A percentile compares a stretch with the other conserved stretches of the same genome.
Evolutionary conservation across 345 rosid species (phyloP).

Genomic region (Eucalyptus pauciflora): DNA sequence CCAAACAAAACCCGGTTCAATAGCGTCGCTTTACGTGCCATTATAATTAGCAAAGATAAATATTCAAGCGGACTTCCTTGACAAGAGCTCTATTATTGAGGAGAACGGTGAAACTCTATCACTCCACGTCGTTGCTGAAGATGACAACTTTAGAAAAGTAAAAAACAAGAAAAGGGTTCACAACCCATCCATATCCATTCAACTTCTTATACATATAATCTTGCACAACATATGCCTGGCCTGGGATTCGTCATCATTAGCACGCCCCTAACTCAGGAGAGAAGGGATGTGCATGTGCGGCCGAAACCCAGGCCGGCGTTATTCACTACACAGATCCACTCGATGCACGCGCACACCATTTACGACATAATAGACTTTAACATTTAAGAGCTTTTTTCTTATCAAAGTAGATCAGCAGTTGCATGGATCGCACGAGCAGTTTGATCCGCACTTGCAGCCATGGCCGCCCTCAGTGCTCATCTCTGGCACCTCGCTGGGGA

Average conservation of each 20-base stretch:
- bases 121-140: not conserved
- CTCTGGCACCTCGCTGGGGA: not conserved
- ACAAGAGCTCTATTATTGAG: not conserved
- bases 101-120: not conserved
- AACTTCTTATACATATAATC: not conserved
- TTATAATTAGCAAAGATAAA: not conserved
- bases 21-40: not conserved
- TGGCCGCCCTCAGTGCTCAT: slow-evolving; percentile 9
- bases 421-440: slow-evolving; percentile 29
- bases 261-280: not conserved
- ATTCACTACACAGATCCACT: not conserved
- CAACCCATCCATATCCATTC: not conserved
- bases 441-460: slow-evolving; percentile 23
- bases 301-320: not conserved
- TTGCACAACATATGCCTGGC: not conserved
- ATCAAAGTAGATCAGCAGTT: not conserved
- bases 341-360: not conserved
- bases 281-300: too few species aligned
- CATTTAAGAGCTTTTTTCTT: not conserved
- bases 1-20: not conserved
- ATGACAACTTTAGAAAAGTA: not conserved
- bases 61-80: not conserved
- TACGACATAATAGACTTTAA: not conserved
- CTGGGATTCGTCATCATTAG: not conserved
- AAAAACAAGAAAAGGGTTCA: not conserved